These are phyloP conservation scores for Talaromyces sp. DNA, from an alignment of 2,329 filamentous ascomycete species.

Conservation along the genomic window DNA sequence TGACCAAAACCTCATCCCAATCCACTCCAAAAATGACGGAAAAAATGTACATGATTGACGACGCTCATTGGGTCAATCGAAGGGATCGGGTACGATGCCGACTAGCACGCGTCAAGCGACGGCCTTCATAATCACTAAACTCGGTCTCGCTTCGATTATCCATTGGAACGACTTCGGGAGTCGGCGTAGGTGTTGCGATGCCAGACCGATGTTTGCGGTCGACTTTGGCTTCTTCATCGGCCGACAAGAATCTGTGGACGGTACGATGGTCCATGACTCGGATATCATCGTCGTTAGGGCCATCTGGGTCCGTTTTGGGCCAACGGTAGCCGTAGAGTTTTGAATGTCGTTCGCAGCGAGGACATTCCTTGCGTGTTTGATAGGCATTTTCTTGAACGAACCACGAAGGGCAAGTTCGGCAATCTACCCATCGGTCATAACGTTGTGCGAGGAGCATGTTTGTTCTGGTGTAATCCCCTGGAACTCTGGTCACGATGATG, in stretches of 20 bases:
- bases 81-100: constrained; percentile 19
- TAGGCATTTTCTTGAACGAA: constrained; percentile 91
- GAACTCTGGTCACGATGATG: constrained; percentile 48
- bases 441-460: constrained; percentile 70
- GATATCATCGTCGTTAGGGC: constrained; percentile 66
- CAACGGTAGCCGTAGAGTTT: constrained; percentile 93
- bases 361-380: constrained; percentile 79
- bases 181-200: constrained; percentile 26
- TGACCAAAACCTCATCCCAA: not conserved
- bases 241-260: constrained; percentile 77
- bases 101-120: constrained; percentile 35
- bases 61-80: constrained; percentile 1
- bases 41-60: not conserved
- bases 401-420: constrained; percentile 73
- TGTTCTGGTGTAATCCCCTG: constrained; percentile 81
- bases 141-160: constrained; percentile 40
- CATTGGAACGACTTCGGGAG: constrained; percentile 31
- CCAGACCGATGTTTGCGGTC: constrained; percentile 33
- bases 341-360: constrained; percentile 89
- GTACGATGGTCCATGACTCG: constrained; percentile 78
- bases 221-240: constrained; percentile 59
- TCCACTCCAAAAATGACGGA: not conserved
- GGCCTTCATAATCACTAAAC: constrained; percentile 35
- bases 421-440: constrained; percentile 81
- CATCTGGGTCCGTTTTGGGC: constrained; percentile 88